Evolutionary conservation across 2,329 filamentous ascomycete species (phyloP).

Genomic region (Aureobasidium sp.): DNA sequence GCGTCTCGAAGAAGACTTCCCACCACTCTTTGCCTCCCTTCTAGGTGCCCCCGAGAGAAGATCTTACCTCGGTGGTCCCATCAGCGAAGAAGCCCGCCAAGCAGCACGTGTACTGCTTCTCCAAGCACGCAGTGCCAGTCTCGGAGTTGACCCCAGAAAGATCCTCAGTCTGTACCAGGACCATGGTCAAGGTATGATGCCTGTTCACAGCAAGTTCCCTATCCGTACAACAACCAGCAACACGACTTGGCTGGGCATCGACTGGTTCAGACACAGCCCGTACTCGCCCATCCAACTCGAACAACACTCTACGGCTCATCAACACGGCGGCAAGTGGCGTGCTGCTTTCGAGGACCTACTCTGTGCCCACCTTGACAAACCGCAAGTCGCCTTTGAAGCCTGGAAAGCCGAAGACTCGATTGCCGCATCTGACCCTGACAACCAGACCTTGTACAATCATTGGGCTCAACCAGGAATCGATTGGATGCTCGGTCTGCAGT

Average conservation of each 20-base stretch:
- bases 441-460: slow-evolving; percentile 12
- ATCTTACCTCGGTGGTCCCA: slow-evolving; percentile 14
- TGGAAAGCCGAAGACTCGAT: slow-evolving; percentile 11
- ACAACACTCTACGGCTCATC: slow-evolving; percentile 29
- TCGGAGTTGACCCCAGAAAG: slow-evolving; percentile 18
- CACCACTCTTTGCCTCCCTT: slow-evolving; percentile 19
- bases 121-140: slow-evolving; percentile 20
- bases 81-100: slow-evolving; percentile 16
- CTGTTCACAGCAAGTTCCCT: slow-evolving; percentile 10
- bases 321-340: slow-evolving; percentile 39
- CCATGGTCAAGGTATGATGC: slow-evolving; percentile 12
- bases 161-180: slow-evolving; percentile 23
- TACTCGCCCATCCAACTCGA: slow-evolving; percentile 51
- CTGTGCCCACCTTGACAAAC: slow-evolving; percentile 31
- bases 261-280: slow-evolving; percentile 33
- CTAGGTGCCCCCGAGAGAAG: not conserved
- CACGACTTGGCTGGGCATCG: slow-evolving; percentile 25
- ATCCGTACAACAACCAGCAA: slow-evolving; percentile 17
- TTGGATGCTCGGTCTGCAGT: slow-evolving; percentile 30
- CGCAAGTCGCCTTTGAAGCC: slow-evolving; percentile 12
- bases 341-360: slow-evolving; percentile 53
- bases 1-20: slow-evolving; percentile 21
- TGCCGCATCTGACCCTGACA: not conserved
- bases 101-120: slow-evolving; percentile 19
- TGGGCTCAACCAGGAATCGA: slow-evolving; percentile 23